phyloP scores from a whole-genome alignment of 106 monocot genomes.

The Cymbidium sinense region DNA sequence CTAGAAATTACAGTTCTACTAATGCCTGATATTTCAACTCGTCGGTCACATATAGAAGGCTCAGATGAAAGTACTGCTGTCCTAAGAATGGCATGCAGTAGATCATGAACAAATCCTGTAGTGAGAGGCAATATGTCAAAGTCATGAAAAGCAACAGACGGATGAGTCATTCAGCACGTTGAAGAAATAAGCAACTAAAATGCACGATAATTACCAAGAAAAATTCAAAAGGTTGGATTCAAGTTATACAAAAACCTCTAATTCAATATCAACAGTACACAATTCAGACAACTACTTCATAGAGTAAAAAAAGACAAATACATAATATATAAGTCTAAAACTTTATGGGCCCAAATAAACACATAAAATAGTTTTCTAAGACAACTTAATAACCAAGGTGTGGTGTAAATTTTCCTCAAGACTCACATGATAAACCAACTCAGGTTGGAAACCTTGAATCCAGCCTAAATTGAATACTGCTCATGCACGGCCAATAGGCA shows the following conservation, averaged over 20 bases:
- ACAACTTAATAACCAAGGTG: too few species aligned
- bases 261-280: not conserved
- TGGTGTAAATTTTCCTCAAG: too few species aligned
- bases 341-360: not conserved
- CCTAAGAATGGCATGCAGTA: slow-evolving; percentile 39
- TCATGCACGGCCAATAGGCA: too few species aligned
- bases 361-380: not conserved
- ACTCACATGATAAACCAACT: too few species aligned
- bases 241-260: not conserved
- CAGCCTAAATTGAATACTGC: too few species aligned
- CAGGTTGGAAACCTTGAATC: too few species aligned
- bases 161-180: not conserved
- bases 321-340: not conserved
- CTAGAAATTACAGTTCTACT: slow-evolving; percentile 19
- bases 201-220: not conserved
- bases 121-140: not conserved
- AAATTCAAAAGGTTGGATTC: not conserved
- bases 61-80: slow-evolving; percentile 34
- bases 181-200: not conserved
- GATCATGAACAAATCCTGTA: slow-evolving; percentile 22
- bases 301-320: not conserved
- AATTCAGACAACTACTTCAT: not conserved
- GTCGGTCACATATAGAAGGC: slow-evolving; percentile 15
- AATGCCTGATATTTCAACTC: slow-evolving; percentile 18
- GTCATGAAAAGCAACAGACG: not conserved